Evolutionary conservation across 495 filamentous ascomycete species (phyloP), one percentile per base, ranked within the genome.

Genomic region (Podospora tetraspora): DNA sequence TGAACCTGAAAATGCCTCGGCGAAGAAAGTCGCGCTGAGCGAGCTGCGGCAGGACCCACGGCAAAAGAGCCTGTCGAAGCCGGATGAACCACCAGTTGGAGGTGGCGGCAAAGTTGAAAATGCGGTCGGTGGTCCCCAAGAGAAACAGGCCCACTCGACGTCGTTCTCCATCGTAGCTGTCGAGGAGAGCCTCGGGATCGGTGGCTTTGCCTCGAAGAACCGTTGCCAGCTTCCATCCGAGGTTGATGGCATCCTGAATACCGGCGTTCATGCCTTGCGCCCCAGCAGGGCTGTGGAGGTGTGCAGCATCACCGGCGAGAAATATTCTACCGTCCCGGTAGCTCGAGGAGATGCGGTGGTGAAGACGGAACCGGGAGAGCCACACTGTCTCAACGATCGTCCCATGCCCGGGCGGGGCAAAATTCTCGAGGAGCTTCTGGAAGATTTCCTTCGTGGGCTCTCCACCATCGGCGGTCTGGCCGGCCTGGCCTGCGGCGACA

Each of bases 221-320:
- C 9, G 74, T 63, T 1, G 73, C 78, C 23, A 86, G 73, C 69
- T 85, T 85, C 88, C 88, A 90, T 10, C 81, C 84, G 0, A 89
- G 78, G 63, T 88, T 88, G 43, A 87, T 77, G 0, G 85, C 79
- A 63, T 89, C 87, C 56, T 84, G 82, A 27, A 89, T 84, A 0
- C 87, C 86, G 0, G 84, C 84, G 70, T 90, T 90, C 81, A 89
- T 84, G 3, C 87, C 87, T 63, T 87, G 86, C 1, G 83, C 87
- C 0, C 84, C 86, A 0, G 80, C 82, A 0, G 86, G 85, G 37
- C 81, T 84, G 71, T 87, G 84, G 30, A 84, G 85, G 68, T 90
- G 87, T 3, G 84, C 85, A 6, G 87, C 82, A 73, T 88, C 86
- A 16, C 86, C 86, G 29, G 83, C 85, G 0, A 88, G 76, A 30